Conservation (phyloP, 805 yeast genomes). For the Trichomonascus vanleenenianus region DNA sequence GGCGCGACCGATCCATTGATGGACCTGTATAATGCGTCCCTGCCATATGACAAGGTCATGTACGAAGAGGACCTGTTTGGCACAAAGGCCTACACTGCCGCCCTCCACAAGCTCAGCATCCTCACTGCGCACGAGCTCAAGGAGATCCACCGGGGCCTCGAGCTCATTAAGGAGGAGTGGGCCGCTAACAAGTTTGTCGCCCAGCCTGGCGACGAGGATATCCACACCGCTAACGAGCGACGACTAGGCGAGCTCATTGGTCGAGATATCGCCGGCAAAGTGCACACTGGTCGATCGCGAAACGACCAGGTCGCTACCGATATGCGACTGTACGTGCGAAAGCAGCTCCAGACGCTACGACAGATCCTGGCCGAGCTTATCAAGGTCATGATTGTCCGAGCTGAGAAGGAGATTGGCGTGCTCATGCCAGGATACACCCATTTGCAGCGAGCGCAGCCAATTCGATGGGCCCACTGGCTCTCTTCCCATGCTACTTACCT, state of each 20-base stretch:
- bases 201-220: slow-evolving; percentile 91
- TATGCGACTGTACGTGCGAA: slow-evolving; percentile 90
- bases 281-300: slow-evolving; percentile 98
- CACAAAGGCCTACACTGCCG: slow-evolving; percentile 86
- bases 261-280: slow-evolving; percentile 88
- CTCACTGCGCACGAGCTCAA: slow-evolving; percentile 62
- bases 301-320: slow-evolving; percentile 99
- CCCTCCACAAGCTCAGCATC: slow-evolving; percentile 70
- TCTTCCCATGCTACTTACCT: slow-evolving; percentile 91
- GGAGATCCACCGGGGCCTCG: slow-evolving; percentile 80
- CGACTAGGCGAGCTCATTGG: slow-evolving; percentile 96
- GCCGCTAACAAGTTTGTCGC: slow-evolving; percentile 54
- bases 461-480: slow-evolving; percentile 98
- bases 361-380: slow-evolving; percentile 55
- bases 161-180: slow-evolving; percentile 75
- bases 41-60: slow-evolving; percentile 94
- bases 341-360: slow-evolving; percentile 52
- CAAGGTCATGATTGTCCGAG: slow-evolving; percentile 61
- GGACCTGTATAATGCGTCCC: slow-evolving; percentile 94
- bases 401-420: slow-evolving; percentile 76
- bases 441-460: slow-evolving; percentile 98
- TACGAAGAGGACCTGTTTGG: slow-evolving; percentile 91
- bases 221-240: slow-evolving; percentile 98
- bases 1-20: slow-evolving; percentile 93
- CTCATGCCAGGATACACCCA: slow-evolving; percentile 99